Conservation (phyloP, 805 yeast genomes). For the Saccharomycopsis amapae region DNA sequence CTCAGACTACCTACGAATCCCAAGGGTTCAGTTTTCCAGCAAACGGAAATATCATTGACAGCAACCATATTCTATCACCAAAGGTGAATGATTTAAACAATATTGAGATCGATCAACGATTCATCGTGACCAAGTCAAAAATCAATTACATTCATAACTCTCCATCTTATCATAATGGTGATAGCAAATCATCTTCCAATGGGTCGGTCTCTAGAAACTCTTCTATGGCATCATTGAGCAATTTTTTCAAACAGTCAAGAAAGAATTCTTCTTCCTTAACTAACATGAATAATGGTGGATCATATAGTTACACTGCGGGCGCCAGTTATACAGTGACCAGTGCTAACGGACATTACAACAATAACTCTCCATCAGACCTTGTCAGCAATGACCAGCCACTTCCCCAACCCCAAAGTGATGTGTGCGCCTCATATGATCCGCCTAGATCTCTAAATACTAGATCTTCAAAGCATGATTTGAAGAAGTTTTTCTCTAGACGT, state of each 20-base stretch:
- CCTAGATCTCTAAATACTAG: constrained; percentile 11
- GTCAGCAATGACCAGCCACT: constrained; percentile 19
- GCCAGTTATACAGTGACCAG: no score
- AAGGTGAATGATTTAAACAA: constrained; percentile 13
- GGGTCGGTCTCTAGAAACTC: constrained; percentile 50
- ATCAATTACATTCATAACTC: constrained; percentile 16
- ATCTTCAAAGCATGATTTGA: constrained; percentile 18
- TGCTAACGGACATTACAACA: constrained; percentile 22
- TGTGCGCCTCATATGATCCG: no score
- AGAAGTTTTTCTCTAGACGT: constrained; percentile 16
- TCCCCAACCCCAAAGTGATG: constrained; percentile 23
- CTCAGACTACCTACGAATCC: constrained; percentile 10
- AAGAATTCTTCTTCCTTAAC: constrained; percentile 15
- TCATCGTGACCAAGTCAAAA: constrained; percentile 19
- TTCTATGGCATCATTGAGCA: constrained; percentile 70
- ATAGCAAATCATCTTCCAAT: not conserved
- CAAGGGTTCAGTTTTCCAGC: constrained; percentile 20
- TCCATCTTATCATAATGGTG: not conserved
- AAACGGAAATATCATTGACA: constrained; percentile 21
- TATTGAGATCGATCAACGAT: constrained; percentile 18
- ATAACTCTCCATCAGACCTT: constrained; percentile 24
- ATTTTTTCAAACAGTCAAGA: constrained; percentile 51
- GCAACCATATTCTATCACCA: constrained; percentile 19
- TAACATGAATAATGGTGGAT: constrained; percentile 1
- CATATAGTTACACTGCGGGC: no score